A percentile compares a stretch with the other conserved stretches of the same genome.
These are phyloP conservation scores for Globisporangium perplexum DNA, from an alignment of 352 stramenopile species.

Conservation along the genomic window DNA sequence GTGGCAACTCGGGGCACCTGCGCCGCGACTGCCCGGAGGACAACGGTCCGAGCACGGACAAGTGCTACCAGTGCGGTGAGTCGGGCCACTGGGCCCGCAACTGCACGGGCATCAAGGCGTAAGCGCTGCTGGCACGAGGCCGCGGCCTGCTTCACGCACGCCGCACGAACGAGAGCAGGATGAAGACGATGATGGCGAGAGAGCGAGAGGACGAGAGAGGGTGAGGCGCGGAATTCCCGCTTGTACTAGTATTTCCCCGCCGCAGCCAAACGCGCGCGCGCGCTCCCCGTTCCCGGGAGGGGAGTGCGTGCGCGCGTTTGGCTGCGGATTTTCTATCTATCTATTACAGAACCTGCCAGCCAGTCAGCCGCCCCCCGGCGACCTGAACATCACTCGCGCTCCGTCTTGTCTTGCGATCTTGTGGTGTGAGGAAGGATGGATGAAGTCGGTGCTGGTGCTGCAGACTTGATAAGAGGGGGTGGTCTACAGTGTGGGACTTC, in stretches of 20 bases:
- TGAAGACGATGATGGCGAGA: constrained; percentile 31
- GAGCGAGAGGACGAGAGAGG: constrained; percentile 26
- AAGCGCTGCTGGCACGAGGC: constrained; percentile 11
- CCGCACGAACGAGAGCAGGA: constrained; percentile 30
- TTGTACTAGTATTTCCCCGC: constrained; percentile 59
- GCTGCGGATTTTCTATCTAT: constrained; percentile 8
- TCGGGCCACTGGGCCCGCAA: constrained; percentile 76
- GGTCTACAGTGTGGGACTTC: no score
- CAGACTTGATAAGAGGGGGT: no score
- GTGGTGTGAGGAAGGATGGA: no score
- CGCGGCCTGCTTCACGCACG: constrained; percentile 2
- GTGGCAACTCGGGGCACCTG: constrained; percentile 58
- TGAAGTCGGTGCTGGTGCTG: no score
- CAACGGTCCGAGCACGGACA: constrained; percentile 57
- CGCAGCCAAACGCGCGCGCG: neutral
- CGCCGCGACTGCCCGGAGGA: constrained; percentile 80
- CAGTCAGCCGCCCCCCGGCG: neutral
- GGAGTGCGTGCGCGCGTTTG: neutral
- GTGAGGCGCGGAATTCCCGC: constrained; percentile 32
- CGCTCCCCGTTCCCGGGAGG: neutral
- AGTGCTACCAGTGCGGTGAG: constrained; percentile 82
- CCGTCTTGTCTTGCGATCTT: neutral
- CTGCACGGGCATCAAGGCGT: constrained; percentile 53
- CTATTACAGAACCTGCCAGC: constrained; percentile 5
- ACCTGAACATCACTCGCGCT: neutral